phyloP scores from a whole-genome alignment of 176 grass and related monocot genomes.

The Aegilops bicornis region DNA sequence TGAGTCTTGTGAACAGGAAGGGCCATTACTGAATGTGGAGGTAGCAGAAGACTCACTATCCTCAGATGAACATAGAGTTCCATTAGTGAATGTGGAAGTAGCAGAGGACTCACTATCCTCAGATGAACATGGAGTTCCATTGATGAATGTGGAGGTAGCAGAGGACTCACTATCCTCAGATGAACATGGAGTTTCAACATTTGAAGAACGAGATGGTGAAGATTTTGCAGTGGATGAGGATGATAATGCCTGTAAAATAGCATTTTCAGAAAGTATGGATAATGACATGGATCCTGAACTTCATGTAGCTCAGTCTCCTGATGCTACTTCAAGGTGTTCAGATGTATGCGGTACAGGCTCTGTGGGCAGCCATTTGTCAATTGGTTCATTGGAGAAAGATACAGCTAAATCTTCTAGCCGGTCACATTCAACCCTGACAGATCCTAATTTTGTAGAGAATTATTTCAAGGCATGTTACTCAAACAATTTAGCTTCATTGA shows the following conservation, averaged over 20 bases:
- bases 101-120: constrained; percentile 32
- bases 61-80: constrained; percentile 33
- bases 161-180: constrained; percentile 32
- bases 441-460: constrained; percentile 97
- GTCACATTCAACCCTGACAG: constrained; percentile 77
- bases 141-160: constrained; percentile 33
- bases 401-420: constrained; percentile 46
- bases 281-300: constrained; percentile 32
- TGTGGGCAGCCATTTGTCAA: constrained; percentile 29
- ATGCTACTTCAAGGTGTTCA: constrained; percentile 45
- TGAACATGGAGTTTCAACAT: constrained; percentile 34
- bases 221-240: constrained; percentile 25
- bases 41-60: constrained; percentile 33
- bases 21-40: constrained; percentile 29
- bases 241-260: constrained; percentile 45
- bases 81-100: constrained; percentile 30
- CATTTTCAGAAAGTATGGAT: constrained; percentile 40
- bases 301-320: constrained; percentile 25
- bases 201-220: constrained; percentile 33
- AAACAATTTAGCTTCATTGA: not conserved
- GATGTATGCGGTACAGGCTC: constrained; percentile 42
- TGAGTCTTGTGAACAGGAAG: constrained; percentile 23
- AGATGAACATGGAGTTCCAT: constrained; percentile 30
- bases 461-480: constrained; percentile 74
- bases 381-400: constrained; percentile 32